Conservation (phyloP, 1,284 basidiomycete genomes). For the Heterobasidion irregulare region DNA sequence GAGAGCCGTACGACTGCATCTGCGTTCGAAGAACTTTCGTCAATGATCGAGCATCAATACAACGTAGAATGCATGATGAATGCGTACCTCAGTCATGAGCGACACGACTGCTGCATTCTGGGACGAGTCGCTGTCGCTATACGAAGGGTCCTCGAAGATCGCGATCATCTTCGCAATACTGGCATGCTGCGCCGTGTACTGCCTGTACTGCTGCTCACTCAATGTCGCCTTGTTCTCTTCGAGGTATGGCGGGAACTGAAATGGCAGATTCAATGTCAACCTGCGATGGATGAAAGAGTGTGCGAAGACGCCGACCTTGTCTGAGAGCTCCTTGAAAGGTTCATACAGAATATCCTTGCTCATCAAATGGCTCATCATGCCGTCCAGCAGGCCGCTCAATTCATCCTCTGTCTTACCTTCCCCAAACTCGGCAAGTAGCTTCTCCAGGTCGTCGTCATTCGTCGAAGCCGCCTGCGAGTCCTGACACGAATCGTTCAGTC, state of each 20-base stretch:
- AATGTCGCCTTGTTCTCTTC: constrained; percentile 39
- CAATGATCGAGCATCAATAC: background rate
- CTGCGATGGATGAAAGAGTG: background rate
- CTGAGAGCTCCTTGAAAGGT: constrained; percentile 81
- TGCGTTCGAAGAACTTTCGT: constrained; percentile 19
- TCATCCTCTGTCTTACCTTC: constrained; percentile 48
- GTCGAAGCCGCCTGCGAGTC: constrained; percentile 18
- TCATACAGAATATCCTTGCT: constrained; percentile 91
- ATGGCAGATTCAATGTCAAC: background rate
- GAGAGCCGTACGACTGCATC: constrained; percentile 84
- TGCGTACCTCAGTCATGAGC: constrained; percentile 70
- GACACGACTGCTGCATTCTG: constrained; percentile 48
- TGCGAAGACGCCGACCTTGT: constrained; percentile 49
- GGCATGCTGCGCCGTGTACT: constrained; percentile 63
- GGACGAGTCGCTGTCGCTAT: constrained; percentile 53
- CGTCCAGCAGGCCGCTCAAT: constrained; percentile 74
- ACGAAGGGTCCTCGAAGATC: constrained; percentile 65
- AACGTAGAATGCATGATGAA: background rate
- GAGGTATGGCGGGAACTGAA: constrained; percentile 81
- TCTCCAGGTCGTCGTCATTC: constrained; percentile 34
- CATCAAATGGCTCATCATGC: constrained; percentile 93
- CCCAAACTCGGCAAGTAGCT: constrained; percentile 38
- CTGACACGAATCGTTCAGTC: background rate
- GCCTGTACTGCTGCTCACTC: constrained; percentile 52
- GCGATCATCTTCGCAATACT: constrained; percentile 65